Evolutionary conservation across 192 early-diverging fungal genomes (phyloP), one percentile per base, ranked within the genome.

Genomic region (Umbelopsis isabellina): DNA sequence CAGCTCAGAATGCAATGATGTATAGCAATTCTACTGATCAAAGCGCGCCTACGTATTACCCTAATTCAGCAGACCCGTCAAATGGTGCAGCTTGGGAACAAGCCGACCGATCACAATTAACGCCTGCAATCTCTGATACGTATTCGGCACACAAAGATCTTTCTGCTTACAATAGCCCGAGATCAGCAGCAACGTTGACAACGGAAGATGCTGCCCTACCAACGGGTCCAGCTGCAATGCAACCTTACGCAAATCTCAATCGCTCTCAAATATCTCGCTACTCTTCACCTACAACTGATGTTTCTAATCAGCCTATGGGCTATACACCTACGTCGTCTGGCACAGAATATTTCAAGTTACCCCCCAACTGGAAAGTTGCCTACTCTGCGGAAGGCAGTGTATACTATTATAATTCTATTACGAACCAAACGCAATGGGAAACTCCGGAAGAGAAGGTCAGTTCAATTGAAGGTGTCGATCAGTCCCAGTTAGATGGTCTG

Each of bases 391-490:
- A 85, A 23, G 83, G 83, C 10, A 72, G 72, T 11, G 66, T 82
- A 4, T 88, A 87, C 45, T 87, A 87, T 66, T 87, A 83, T 64
- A 83, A 88, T 67, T 69, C 72, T 41, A 68, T 86, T 12, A 88
- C 85, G 2, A 72, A 78, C 9, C 74, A 82, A 46, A 81, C 82
- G n/a, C 86, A 84, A 46, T 88, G 87, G 87, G 77, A 66, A 30
- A 74, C 79, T 25, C 85, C 85, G 23, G 80, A 76, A 50, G 51
- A 72, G 21, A 65, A 48, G 18, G 69, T 49, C 18, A 74, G 69
- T n/a, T 71, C 71, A 2, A 72, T 75, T 30, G 72, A 76, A 45
- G 72, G 75, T 20, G 70, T 69, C 8, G 49, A 72, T 37, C 58
- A 71, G 49, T 45, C 52, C 1, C 65, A 72, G 21, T 4, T 77